A percentile compares a stretch with the other conserved stretches of the same genome.
Conservation (phyloP, 352 stramenopile genomes). For the Phytophthora vignae region DNA sequence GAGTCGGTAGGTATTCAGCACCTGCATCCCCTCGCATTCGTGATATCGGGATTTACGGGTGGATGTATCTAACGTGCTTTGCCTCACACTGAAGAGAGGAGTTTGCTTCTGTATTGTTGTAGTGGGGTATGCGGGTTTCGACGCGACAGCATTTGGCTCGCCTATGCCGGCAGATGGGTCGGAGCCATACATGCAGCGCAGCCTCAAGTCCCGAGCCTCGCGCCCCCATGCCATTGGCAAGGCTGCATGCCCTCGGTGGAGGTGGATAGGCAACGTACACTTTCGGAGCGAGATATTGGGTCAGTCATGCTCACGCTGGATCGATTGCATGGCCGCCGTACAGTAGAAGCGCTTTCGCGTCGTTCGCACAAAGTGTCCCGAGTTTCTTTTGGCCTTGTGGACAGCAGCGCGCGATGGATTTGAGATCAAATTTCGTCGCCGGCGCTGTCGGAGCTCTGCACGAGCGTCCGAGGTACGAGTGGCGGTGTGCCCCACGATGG, state of each 20-base stretch:
- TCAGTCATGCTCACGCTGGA: conserved; percentile 1
- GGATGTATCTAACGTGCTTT: no score
- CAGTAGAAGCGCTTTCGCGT: background rate
- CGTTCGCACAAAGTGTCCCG: background rate
- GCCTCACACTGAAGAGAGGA: background rate
- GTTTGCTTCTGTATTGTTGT: background rate
- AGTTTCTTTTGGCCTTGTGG: conserved; percentile 3
- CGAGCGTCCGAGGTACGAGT: background rate
- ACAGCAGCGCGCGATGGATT: conserved; percentile 9
- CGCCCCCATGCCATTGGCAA: background rate
- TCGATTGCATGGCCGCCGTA: conserved; percentile 2
- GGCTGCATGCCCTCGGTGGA: background rate
- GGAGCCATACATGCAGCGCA: background rate
- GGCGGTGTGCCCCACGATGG: background rate
- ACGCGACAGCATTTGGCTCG: conserved; percentile 18
- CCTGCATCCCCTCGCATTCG: conserved; percentile 11
- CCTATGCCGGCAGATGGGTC: conserved; percentile 15
- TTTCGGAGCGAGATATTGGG: background rate
- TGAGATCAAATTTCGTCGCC: conserved; percentile 10
- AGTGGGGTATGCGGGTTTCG: conserved; percentile 2
- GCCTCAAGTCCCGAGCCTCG: background rate
- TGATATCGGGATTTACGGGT: no score
- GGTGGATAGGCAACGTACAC: background rate
- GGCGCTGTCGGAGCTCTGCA: background rate
- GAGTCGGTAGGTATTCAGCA: conserved; percentile 24